Base-by-base conservation (phyloP, 352 stramenopile genomes). In the Phytophthora sansomeana region DNA sequence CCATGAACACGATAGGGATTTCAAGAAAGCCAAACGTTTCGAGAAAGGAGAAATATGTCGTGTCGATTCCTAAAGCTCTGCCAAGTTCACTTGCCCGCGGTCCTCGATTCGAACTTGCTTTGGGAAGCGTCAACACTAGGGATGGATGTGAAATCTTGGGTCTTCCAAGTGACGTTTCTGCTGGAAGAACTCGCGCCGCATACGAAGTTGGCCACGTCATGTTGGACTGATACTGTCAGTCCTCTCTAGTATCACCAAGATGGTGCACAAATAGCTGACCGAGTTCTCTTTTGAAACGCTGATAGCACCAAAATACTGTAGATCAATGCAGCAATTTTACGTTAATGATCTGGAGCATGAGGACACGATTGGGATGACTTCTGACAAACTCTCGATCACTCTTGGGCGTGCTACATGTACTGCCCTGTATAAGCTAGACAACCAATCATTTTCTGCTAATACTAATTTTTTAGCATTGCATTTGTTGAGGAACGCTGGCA, bases 11-110 rank as follows among this genome's bases (percentile, higher is more conserved):
- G 28, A 77, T 51, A 0, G 63, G 50, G 2, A 50, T 26, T 10
- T 61, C 70, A 0, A 81, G 48, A 9, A 51, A 6, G 0, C 74
- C 58, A 19, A 78, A 76, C 0, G 51, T 53, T 11, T 65, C 14
- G 7, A 51, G 3, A 11, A 81, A 78, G 14, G 59, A 64, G 6
- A 55, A 32, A 38, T 38, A 13, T 38, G 0, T 1, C 1, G 7
- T 13, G 5, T 13, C 32, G 9, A 38, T 2, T 38, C 32, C 32
- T 16, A 38, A 38, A 16, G 1, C 7, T 13, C 32, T 16, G 14
- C 9, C 9, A 38, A 24, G 1, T 24, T 24, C 21, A 24, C 21
- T 24, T 24, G 21, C 21, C 3, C 32, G 32, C 14, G 32, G 32
- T 1, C 9, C 32, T 16, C 7, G 32, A 5, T 16, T 38, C 8